These are phyloP conservation scores for Acidomyces sp. DNA, from an alignment of 495 filamentous ascomycete genomes.

Conservation along the genomic window DNA sequence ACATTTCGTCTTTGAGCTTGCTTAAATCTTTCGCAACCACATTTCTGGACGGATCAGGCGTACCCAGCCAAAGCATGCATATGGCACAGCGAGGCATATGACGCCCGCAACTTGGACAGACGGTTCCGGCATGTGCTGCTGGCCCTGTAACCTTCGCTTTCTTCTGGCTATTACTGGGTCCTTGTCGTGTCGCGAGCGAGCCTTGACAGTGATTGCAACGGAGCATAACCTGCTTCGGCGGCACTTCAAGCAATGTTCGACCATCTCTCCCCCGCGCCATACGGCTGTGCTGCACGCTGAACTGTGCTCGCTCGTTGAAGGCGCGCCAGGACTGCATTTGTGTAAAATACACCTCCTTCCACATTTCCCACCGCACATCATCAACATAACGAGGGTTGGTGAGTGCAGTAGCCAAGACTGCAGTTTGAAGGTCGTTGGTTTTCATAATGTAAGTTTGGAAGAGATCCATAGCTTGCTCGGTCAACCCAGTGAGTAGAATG, in stretches of 20 bases:
- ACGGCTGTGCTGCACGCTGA: conserved; percentile 31
- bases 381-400: conserved; percentile 70
- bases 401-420: conserved; percentile 69
- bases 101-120: conserved; percentile 75
- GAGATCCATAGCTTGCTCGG: conserved; percentile 62
- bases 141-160: conserved; percentile 8
- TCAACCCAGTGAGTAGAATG: conserved; percentile 74
- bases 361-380: conserved; percentile 59
- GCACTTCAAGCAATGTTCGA: conserved; percentile 39
- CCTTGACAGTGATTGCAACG: conserved; percentile 72
- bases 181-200: conserved; percentile 28
- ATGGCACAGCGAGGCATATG: conserved; percentile 83
- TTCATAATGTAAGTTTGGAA: conserved; percentile 79
- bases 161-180: conserved; percentile 1
- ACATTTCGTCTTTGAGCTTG: conserved; percentile 40
- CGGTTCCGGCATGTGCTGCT: conserved; percentile 40
- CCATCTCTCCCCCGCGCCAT: conserved; percentile 20
- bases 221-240: conserved; percentile 64
- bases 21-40: conserved; percentile 28
- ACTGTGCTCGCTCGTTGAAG: conserved; percentile 49
- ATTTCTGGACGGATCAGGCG: conserved; percentile 42
- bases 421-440: conserved; percentile 79
- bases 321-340: conserved; percentile 66
- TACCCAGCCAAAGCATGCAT: conserved; percentile 74
- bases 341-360: conserved; percentile 69